phyloP scores from a whole-genome alignment of 129 eudicot species.

The Lactuca sativa region DNA sequence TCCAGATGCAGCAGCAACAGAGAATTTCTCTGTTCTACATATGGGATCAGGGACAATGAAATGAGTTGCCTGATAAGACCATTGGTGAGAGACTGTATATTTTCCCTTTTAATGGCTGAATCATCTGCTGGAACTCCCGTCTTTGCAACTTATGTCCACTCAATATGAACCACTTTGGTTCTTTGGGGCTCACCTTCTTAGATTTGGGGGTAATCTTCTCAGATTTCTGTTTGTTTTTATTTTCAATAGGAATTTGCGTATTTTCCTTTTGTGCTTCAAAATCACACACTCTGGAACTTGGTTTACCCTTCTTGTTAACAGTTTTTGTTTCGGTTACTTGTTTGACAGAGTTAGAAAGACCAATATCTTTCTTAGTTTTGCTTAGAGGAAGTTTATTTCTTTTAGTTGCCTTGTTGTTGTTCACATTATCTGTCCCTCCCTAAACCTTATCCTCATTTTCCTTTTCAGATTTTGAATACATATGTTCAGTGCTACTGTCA shows the following conservation, averaged over 20 bases:
- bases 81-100: slow-evolving; percentile 86
- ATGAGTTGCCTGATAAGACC: slow-evolving; percentile 99
- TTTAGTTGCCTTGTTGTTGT: slow-evolving; percentile 18
- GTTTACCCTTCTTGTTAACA: slow-evolving; percentile 20
- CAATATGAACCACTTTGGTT: slow-evolving; percentile 76
- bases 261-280: slow-evolving; percentile 69
- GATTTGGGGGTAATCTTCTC: slow-evolving; percentile 22
- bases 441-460: neutral
- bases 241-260: slow-evolving; percentile 22
- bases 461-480: neutral
- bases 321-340: neutral
- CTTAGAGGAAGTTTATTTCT: slow-evolving; percentile 7
- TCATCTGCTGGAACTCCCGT: slow-evolving; percentile 77
- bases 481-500: neutral
- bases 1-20: slow-evolving; percentile 99
- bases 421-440: slow-evolving; percentile 3
- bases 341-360: slow-evolving; percentile 23
- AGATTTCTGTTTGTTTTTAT: slow-evolving; percentile 23
- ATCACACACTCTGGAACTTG: slow-evolving; percentile 6
- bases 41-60: slow-evolving; percentile 87
- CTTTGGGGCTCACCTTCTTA: slow-evolving; percentile 9
- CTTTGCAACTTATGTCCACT: slow-evolving; percentile 86
- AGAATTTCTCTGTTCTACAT: slow-evolving; percentile 82
- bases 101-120: slow-evolving; percentile 65
- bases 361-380: slow-evolving; percentile 27